These are phyloP conservation scores for Gypsophila paniculata DNA, from an alignment of 179 eudicot species.

Conservation along the genomic window DNA sequence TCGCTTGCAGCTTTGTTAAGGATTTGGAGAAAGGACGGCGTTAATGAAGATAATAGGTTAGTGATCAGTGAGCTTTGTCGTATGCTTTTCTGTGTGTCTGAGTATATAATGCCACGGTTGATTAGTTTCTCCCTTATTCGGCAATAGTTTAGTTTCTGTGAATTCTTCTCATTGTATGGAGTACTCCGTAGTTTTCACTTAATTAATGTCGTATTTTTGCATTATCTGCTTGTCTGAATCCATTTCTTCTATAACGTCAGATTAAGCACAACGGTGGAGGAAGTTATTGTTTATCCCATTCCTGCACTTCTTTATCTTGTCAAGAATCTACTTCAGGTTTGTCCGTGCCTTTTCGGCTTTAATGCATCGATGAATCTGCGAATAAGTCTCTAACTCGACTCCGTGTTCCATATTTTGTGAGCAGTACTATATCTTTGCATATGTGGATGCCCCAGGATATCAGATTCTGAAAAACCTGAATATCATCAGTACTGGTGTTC, in stretches of 20 bases:
- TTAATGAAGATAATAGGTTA: conserved; percentile 93
- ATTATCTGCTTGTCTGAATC: conserved; percentile 13
- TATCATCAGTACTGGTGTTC: conserved; percentile 86
- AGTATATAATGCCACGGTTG: background rate
- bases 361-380: background rate
- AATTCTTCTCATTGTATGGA: background rate
- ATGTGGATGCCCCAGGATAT: conserved; percentile 99
- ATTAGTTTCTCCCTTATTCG: too few relatives aligned
- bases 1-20: conserved; percentile 80
- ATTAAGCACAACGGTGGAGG: conserved; percentile 82
- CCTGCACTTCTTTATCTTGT: conserved; percentile 92
- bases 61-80: background rate
- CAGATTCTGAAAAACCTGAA: conserved; percentile 93
- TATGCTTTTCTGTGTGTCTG: background rate
- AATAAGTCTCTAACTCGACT: background rate
- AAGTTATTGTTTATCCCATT: conserved; percentile 92
- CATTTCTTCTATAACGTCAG: conserved; percentile 30
- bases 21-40: conserved; percentile 87
- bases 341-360: conserved; percentile 7
- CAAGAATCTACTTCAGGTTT: conserved; percentile 87
- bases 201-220: background rate
- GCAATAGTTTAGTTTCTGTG: background rate
- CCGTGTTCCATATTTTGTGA: conserved; percentile 7
- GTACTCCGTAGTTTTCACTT: too few relatives aligned
- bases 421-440: conserved; percentile 98